phyloP scores from a whole-genome alignment of 176 grass and related monocot genomes.

The Rhynchospora breviuscula region DNA sequence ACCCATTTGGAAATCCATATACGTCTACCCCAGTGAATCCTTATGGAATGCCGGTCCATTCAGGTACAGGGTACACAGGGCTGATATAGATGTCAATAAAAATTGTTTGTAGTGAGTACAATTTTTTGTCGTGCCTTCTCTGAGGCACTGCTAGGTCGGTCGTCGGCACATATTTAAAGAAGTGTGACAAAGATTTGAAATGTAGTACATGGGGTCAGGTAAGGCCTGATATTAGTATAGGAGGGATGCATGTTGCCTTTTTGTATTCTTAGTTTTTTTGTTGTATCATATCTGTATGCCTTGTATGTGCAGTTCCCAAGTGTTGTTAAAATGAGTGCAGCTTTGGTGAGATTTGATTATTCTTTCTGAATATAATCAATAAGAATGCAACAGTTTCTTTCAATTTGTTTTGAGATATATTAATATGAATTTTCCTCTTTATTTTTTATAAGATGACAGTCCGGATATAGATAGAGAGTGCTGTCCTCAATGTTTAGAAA shows the following conservation, averaged over 20 bases:
- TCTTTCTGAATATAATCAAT: conserved; percentile 22
- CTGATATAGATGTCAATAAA: conserved; percentile 41
- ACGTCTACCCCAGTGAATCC: conserved; percentile 11
- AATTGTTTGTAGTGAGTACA: conserved; percentile 8
- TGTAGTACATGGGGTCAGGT: not conserved
- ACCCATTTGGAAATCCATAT: conserved; percentile 53
- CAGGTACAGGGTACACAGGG: conserved; percentile 41
- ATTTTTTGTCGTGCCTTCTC: conserved; percentile 16
- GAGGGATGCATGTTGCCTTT: not conserved
- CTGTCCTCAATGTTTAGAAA: too few relatives aligned
- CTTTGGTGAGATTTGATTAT: conserved; percentile 28
- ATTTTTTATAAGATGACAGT: not conserved
- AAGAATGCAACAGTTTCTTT: conserved; percentile 11
- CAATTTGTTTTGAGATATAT: not conserved
- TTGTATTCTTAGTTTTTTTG: conserved; percentile 23
- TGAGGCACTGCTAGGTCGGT: not conserved
- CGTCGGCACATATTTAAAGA: not conserved
- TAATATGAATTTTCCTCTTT: not conserved
- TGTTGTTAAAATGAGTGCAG: not conserved
- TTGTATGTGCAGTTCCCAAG: conserved; percentile 17
- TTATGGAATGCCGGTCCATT: conserved; percentile 43
- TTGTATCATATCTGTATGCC: conserved; percentile 20
- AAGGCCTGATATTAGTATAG: conserved; percentile 25
- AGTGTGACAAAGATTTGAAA: conserved; percentile 11
- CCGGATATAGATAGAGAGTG: not conserved